These are phyloP conservation scores for Flaveria brownii DNA, from an alignment of 129 eudicot genomes.

Conservation along the genomic window DNA sequence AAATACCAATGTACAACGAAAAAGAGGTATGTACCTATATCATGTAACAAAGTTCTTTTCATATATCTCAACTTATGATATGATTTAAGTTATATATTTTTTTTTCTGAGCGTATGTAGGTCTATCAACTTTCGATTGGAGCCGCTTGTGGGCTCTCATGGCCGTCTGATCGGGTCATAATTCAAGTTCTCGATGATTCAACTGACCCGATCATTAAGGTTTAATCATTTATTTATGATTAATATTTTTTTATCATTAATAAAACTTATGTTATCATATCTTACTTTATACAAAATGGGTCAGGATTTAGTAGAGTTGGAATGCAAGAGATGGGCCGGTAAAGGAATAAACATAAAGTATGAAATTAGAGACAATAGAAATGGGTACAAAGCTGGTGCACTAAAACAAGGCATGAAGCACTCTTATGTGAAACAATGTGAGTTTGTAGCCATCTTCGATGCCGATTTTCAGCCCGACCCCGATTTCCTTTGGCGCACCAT, in stretches of 20 bases:
- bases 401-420: conserved; percentile 77
- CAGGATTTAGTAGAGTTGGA: conserved; percentile 75
- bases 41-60: not conserved
- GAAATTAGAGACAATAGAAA: conserved; percentile 75
- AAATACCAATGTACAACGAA: conserved; percentile 91
- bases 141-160: conserved; percentile 96
- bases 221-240: not conserved
- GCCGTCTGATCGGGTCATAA: conserved; percentile 82
- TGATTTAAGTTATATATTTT: not conserved
- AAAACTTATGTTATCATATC: not conserved
- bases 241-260: not conserved
- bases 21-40: conserved; percentile 54
- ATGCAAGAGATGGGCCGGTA: conserved; percentile 79
- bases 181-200: conserved; percentile 95
- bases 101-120: conserved; percentile 36
- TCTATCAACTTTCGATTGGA: conserved; percentile 88
- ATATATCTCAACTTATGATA: not conserved
- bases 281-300: not conserved
- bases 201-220: conserved; percentile 80
- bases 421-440: conserved; percentile 72
- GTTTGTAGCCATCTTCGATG: conserved; percentile 82
- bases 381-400: conserved; percentile 91
- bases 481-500: conserved; percentile 68
- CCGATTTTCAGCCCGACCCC: conserved; percentile 86
- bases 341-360: conserved; percentile 81